These are phyloP conservation scores for Talaromyces sp. DNA, from an alignment of 2,329 filamentous ascomycete species.

Conservation along the genomic window DNA sequence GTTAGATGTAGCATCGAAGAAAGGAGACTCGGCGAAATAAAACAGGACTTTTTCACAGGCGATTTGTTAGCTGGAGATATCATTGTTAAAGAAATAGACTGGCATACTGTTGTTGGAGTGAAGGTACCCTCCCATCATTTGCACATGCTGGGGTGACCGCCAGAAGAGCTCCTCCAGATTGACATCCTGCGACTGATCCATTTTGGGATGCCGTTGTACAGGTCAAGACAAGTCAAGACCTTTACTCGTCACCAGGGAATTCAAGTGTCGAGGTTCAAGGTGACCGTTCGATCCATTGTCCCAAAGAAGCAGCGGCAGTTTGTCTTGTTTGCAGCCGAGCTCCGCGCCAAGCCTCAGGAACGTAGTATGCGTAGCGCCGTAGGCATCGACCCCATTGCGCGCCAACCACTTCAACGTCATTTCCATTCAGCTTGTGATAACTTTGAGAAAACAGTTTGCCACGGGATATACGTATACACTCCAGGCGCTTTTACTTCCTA, in stretches of 20 bases:
- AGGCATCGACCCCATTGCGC: background rate
- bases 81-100: background rate
- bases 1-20: slow-evolving; percentile 56
- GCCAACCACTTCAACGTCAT: background rate
- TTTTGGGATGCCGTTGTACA: slow-evolving; percentile 8
- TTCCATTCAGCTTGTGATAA: background rate
- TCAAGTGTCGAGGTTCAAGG: background rate
- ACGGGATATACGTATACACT: background rate
- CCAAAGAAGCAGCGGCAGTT: background rate
- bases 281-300: background rate
- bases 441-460: background rate
- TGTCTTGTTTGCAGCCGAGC: slow-evolving; percentile 10
- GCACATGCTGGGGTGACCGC: slow-evolving; percentile 40
- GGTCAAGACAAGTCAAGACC: background rate
- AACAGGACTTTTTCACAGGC: slow-evolving; percentile 43
- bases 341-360: slow-evolving; percentile 5
- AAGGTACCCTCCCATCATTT: slow-evolving; percentile 41
- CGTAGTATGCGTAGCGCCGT: background rate
- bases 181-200: slow-evolving; percentile 30
- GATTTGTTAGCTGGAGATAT: background rate
- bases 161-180: slow-evolving; percentile 41
- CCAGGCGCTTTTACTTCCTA: background rate
- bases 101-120: slow-evolving; percentile 40
- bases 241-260: background rate
- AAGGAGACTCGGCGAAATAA: slow-evolving; percentile 59